Base-by-base conservation (phyloP, 352 stramenopile species). In the Phytophthora multivora region DNA sequence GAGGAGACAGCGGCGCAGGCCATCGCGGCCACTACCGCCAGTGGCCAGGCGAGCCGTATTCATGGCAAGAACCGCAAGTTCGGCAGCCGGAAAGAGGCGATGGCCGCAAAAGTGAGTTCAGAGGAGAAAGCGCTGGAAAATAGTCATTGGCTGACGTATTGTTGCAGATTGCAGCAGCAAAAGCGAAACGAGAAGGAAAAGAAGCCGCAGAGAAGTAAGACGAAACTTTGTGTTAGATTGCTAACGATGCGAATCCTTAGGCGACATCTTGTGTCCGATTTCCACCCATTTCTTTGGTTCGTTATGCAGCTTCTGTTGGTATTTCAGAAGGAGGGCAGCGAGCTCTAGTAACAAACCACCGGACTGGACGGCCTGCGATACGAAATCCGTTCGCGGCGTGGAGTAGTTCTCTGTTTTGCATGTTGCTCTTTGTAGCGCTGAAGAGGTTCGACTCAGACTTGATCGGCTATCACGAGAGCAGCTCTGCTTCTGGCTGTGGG, bases 1-100 rank as follows among this genome's bases (percentile, higher is more conserved):
- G 83, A 91, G 69, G 86, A 95, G 69, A 91, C 86, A 3, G 86
- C 86, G 26, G 69, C 57, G n/a, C 83, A 95, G 64, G 86, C 86
- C 35, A 89, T 95, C 47, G 79, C 73, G 8, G 86, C 86, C 10
- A 93, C 86, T 12, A 88, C 66, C 0, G 77, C 69, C 21, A 88
- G 77, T 5, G 86, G 86, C 3, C 83, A 95, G 56, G 86, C 86
- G 1, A 78, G 73, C 46, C 80, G 74, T 33, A 79, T 95, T 51
- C 85, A 95, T 63, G 83, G 91, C 77, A 95, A 93, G 55, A 92
- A 92, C 56, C 75, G 79, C 70, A 93, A 95, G 56, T 95, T 93
- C 55, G 73, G 72, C 30, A 92, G 79, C 42, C 77, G 80, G 23
- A 91, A 91, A 71, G 83, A 95, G 40, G 86, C 85, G 47, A 91